Base-by-base conservation (phyloP, 805 yeast genomes). In the Saccharomyces jurei region DNA sequence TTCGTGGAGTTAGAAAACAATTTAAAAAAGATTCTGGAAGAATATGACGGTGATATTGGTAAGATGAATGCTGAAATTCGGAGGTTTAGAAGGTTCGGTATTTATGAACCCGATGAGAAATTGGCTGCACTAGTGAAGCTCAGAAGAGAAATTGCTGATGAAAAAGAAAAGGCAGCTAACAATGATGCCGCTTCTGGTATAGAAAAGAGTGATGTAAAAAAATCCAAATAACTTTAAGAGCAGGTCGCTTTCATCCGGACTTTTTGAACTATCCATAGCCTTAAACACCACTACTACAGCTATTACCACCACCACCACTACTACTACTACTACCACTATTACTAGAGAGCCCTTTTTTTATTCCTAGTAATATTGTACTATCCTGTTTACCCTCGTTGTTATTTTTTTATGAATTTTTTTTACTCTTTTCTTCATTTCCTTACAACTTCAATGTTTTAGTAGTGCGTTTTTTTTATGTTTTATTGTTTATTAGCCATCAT, bases 11-110 rank as follows among this genome's bases (percentile, higher is more conserved):
- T 66, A 81, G 86, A 58, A 72, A 72, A 63, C 60, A 69, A 56
- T 75, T 81, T 71, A 76, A 81, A 69, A 59, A 69, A 51, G 60
- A 70, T 61, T 56, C 59, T 58, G 63, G 72, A 67, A 56, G 63
- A 71, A 11, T 69, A 71, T 36, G 63, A 66, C 22, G 64, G 70
- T 28, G 71, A 71, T 50, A 66, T 73, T 58, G 81, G 76, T 31
- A 53, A 61, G 48, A 70, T 62, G 65, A 71, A 61, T 56, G 67
- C 66, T 41, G 64, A 63, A 54, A 79, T 86, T 63, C 86, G 81
- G 68, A 77, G 81, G 57, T 86, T 80, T 70, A 82, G 92, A 75
- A 77, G 79, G 59, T 83, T 67, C 60, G 94, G 95, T 46, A 80
- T 87, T 48, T 71, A 78, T 59, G 76, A 77, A 52, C 71, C 80